These are phyloP conservation scores for Fusarium tricinctum DNA, from an alignment of 2,329 filamentous ascomycete genomes.

Conservation along the genomic window DNA sequence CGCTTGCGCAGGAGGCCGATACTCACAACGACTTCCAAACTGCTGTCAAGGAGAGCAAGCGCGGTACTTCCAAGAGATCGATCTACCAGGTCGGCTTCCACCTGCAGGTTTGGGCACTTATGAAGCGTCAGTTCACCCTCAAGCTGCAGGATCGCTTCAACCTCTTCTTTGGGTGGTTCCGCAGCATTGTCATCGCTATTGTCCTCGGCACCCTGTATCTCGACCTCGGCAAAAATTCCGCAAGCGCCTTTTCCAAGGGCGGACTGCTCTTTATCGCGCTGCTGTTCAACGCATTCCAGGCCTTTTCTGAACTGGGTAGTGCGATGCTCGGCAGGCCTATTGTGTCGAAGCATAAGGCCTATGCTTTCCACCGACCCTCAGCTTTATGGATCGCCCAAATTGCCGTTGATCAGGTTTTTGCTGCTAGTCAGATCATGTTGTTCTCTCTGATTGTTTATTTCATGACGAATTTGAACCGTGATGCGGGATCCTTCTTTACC, in stretches of 20 bases:
- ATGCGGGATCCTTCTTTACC: conserved; percentile 82
- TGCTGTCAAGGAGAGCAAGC: conserved; percentile 84
- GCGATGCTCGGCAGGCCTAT: conserved; percentile 84
- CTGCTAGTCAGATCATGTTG: conserved; percentile 76
- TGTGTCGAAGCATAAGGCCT: conserved; percentile 86
- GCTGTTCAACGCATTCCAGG: conserved; percentile 89
- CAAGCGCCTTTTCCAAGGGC: conserved; percentile 83
- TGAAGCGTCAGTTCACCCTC: conserved; percentile 86
- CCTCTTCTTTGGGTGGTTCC: conserved; percentile 78
- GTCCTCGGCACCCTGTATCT: conserved; percentile 85
- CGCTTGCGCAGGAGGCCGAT: conserved; percentile 73
- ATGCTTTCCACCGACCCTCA: conserved; percentile 85
- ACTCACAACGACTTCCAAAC: conserved; percentile 81
- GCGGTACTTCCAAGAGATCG: conserved; percentile 78
- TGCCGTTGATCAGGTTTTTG: conserved; percentile 80
- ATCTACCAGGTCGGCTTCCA: conserved; percentile 89
- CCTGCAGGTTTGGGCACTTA: conserved; percentile 84
- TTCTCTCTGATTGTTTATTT: conserved; percentile 86
- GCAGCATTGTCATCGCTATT: conserved; percentile 79
- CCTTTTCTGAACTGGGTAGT: conserved; percentile 81
- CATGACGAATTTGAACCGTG: conserved; percentile 77
- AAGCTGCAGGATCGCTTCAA: conserved; percentile 89
- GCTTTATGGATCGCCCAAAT: conserved; percentile 89
- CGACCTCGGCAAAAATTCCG: conserved; percentile 73
- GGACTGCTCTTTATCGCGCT: conserved; percentile 85